Percentiles rank a stretch among this genome's conserved stretches.
Conservation (phyloP, 306 rosid species). For the Vicia villosa region DNA sequence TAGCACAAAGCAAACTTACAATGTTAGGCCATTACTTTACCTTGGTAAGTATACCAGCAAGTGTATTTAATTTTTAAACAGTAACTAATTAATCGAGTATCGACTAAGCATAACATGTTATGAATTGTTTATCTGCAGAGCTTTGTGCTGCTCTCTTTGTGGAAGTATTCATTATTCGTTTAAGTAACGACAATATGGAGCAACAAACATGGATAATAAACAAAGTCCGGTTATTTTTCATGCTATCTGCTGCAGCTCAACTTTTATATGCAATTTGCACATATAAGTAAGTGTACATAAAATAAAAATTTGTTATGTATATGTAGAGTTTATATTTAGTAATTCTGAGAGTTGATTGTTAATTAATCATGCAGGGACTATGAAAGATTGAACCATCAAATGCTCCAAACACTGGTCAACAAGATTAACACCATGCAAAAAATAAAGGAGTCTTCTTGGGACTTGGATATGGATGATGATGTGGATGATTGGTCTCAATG, state of each 20-base stretch:
- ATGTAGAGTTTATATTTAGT: not conserved
- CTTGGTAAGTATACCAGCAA: slow-evolving; percentile 47
- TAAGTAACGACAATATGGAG: not conserved
- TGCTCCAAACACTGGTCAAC: slow-evolving; percentile 52
- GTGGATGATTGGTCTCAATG: slow-evolving; percentile 66
- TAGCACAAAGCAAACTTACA: slow-evolving; percentile 81
- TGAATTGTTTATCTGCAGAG: slow-evolving; percentile 44
- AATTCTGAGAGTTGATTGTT: not conserved
- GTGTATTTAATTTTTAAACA: not conserved
- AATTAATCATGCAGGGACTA: slow-evolving; percentile 58
- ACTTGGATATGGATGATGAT: slow-evolving; percentile 39
- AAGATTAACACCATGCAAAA: slow-evolving; percentile 55
- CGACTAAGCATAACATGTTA: slow-evolving; percentile 7
- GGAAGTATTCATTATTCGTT: slow-evolving; percentile 47
- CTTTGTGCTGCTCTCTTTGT: slow-evolving; percentile 54
- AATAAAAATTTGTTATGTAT: not conserved
- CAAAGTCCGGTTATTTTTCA: not conserved
- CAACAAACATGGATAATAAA: slow-evolving; percentile 3
- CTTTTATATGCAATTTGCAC: not conserved
- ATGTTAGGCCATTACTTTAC: slow-evolving; percentile 69
- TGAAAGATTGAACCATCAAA: slow-evolving; percentile 66
- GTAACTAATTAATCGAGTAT: not conserved
- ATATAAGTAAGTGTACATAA: not conserved
- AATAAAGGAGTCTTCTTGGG: slow-evolving; percentile 40
- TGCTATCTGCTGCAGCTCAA: not conserved